Conservation (phyloP, 106 monocot species). For the Phalaenopsis aphrodite region DNA sequence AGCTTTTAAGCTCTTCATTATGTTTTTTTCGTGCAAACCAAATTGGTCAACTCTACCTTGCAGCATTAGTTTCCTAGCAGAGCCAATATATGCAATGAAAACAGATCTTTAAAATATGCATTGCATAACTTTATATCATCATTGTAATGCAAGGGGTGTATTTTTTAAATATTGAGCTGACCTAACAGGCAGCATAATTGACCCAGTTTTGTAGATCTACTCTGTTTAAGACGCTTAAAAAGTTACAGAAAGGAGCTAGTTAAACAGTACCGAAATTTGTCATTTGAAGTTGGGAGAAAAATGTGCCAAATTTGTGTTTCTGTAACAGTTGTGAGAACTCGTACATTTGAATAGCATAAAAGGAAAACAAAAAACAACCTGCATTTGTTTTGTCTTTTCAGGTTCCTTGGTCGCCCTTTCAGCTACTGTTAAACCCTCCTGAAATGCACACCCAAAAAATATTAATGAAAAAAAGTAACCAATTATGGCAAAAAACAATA, state of each 20-base stretch:
- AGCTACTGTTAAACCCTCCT: conserved; percentile 75
- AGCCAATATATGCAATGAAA: not conserved
- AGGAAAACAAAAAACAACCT: conserved; percentile 35
- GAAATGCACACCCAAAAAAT: not conserved
- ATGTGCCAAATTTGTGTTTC: not conserved
- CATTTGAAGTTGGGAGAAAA: not conserved
- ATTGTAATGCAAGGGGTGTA: not conserved
- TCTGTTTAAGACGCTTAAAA: not conserved
- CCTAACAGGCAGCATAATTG: not conserved
- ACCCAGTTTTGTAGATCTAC: not conserved
- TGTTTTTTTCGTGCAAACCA: not conserved
- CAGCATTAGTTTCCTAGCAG: not conserved
- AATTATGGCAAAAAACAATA: not conserved
- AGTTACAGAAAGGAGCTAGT: not conserved
- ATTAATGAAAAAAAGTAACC: not conserved
- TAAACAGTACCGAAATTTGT: not conserved
- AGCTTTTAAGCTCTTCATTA: not conserved
- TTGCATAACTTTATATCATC: not conserved
- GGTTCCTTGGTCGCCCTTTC: conserved; percentile 78
- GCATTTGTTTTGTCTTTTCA: conserved; percentile 63
- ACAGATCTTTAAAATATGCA: not conserved
- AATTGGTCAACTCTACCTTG: not conserved
- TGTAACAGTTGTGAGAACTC: not conserved
- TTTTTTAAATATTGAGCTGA: not conserved
- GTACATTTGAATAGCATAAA: not conserved